Conservation (phyloP, 352 stramenopile genomes). For the Globisporangium emineosum region DNA sequence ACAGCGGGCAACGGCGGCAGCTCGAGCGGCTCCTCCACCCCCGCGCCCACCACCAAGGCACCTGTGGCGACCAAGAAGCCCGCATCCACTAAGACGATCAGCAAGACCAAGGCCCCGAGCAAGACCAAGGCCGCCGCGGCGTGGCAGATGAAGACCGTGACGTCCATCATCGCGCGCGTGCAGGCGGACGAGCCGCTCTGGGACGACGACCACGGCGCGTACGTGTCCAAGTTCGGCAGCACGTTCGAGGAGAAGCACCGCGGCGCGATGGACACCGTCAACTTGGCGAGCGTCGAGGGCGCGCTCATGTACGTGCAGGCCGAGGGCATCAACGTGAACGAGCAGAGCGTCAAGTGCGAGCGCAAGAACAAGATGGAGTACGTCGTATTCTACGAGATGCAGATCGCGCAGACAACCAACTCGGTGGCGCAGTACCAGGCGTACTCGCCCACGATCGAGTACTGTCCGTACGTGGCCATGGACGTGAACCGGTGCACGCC, state of each 20-base stretch:
- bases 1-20: background rate
- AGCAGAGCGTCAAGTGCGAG: slow-evolving; percentile 22
- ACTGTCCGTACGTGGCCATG: slow-evolving; percentile 19
- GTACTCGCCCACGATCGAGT: slow-evolving; percentile 6
- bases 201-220: slow-evolving; percentile 23
- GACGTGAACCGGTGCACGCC: slow-evolving; percentile 18
- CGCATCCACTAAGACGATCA: background rate
- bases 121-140: background rate
- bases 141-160: slow-evolving; percentile 22
- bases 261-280: slow-evolving; percentile 59
- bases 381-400: slow-evolving; percentile 33
- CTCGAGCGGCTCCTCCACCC: background rate
- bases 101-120: slow-evolving; percentile 1
- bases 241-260: slow-evolving; percentile 28
- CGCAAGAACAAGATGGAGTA: slow-evolving; percentile 37
- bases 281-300: slow-evolving; percentile 72
- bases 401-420: slow-evolving; percentile 21
- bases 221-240: slow-evolving; percentile 22
- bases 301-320: slow-evolving; percentile 80
- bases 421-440: slow-evolving; percentile 23
- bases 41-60: background rate
- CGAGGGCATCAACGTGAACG: slow-evolving; percentile 49
- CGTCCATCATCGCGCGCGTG: slow-evolving; percentile 29
- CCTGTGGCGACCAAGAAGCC: background rate
- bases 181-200: slow-evolving; percentile 28